Evolutionary conservation across 345 rosid species (phyloP).

Genomic region (Eucalyptus dawsonii): DNA sequence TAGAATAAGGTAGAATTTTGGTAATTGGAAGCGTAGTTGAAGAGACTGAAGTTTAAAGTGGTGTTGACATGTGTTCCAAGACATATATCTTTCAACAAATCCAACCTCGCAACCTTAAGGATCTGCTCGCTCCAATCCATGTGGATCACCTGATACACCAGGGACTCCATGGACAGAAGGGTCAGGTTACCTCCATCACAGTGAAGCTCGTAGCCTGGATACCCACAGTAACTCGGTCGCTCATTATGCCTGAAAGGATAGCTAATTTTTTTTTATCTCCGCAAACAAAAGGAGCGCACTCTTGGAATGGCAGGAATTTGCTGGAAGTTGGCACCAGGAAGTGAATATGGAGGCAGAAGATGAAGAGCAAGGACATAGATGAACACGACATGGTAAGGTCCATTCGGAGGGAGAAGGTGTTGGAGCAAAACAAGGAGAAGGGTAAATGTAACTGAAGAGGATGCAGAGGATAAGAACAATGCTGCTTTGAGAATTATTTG

Average conservation of each 20-base stretch:
- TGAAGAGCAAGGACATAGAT: neutral
- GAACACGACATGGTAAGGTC: neutral
- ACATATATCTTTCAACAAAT: no score
- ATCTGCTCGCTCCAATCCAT: no score
- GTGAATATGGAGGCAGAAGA: neutral
- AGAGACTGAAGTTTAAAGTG: no score
- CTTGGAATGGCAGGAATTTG: accelerated
- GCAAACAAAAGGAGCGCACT: neutral
- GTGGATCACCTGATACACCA: no score
- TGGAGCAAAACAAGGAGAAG: neutral
- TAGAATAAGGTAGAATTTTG: accelerated
- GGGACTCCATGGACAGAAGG: neutral
- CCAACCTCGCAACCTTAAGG: no score
- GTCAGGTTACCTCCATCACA: accelerated
- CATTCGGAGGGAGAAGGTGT: neutral
- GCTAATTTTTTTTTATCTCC: neutral
- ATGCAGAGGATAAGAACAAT: neutral
- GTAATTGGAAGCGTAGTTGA: no score
- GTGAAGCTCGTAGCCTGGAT: neutral
- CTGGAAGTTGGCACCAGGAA: neutral
- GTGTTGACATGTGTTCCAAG: no score
- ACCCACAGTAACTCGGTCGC: accelerated
- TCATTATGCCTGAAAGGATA: accelerated
- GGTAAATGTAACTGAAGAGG: neutral
- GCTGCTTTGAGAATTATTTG: neutral